These are phyloP conservation scores for Leishmania tropica DNA, from an alignment of 208 protist genomes.

Conservation along the genomic window DNA sequence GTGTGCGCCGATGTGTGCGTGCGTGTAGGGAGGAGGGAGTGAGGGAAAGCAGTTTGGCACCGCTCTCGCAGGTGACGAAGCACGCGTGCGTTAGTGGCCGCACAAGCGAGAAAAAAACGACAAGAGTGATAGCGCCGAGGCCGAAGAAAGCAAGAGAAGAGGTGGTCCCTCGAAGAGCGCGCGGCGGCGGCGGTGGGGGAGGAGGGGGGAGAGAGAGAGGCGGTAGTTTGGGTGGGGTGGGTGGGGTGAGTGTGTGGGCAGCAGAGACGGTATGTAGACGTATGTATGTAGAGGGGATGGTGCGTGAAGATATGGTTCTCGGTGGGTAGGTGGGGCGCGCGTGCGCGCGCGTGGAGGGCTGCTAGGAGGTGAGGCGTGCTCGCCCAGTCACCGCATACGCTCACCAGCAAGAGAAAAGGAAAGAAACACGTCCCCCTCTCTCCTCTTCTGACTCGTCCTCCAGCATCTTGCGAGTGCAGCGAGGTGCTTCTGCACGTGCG, in stretches of 20 bases:
- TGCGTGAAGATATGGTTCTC: slow-evolving; percentile 4
- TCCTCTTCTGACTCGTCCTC: not conserved
- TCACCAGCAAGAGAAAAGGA: not conserved
- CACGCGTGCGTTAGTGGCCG: not conserved
- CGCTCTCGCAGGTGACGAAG: not conserved
- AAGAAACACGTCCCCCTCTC: not conserved
- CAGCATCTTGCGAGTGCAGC: not conserved
- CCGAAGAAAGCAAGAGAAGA: not conserved
- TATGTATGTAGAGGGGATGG: not conserved
- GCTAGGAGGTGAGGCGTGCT: not conserved
- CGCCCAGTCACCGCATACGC: not conserved
- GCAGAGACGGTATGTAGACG: not conserved
- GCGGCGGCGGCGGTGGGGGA: not conserved
- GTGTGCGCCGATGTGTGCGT: slow-evolving; percentile 16
- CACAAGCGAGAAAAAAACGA: not conserved
- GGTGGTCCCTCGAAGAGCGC: not conserved
- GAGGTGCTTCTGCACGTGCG: not conserved
- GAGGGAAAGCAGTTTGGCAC: not conserved
- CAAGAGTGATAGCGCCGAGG: not conserved
- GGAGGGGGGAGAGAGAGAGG: not conserved
- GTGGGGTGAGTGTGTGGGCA: not conserved
- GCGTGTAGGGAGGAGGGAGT: not conserved
- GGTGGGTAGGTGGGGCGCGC: not conserved
- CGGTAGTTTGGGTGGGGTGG: not conserved
- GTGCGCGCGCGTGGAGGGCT: not conserved